Conservation (phyloP, 2,329 filamentous ascomycete genomes). For the Aureobasidium sp. region DNA sequence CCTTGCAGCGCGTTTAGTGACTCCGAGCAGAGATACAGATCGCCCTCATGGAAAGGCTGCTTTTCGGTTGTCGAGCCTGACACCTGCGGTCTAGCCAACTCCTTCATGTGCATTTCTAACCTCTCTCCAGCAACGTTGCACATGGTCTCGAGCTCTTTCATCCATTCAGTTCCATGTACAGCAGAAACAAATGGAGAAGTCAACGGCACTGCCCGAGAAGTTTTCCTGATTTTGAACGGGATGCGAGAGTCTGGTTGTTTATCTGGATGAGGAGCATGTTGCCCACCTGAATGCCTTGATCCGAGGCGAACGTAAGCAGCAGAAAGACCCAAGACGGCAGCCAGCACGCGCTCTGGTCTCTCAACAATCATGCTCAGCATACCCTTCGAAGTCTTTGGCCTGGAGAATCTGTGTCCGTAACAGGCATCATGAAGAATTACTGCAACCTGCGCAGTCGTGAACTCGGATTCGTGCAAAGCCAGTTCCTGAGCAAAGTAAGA, state of each 20-base stretch:
- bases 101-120: conserved; percentile 68
- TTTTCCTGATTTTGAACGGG: conserved; percentile 82
- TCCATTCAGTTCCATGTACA: conserved; percentile 87
- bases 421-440: conserved; percentile 89
- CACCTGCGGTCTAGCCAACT: conserved; percentile 53
- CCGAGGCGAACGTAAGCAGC: conserved; percentile 88
- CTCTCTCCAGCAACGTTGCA: conserved; percentile 74
- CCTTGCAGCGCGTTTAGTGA: conserved; percentile 85
- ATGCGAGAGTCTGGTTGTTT: conserved; percentile 51
- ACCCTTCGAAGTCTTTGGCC: conserved; percentile 67
- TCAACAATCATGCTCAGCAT: conserved; percentile 80
- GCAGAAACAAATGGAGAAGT: conserved; percentile 74
- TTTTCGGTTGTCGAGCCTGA: conserved; percentile 46
- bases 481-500: conserved; percentile 12
- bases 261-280: conserved; percentile 59
- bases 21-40: conserved; percentile 83
- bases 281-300: conserved; percentile 66
- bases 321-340: conserved; percentile 72
- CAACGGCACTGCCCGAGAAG: conserved; percentile 62
- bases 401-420: conserved; percentile 87
- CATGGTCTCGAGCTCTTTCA: conserved; percentile 82
- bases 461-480: conserved; percentile 20
- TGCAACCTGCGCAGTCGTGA: conserved; percentile 51
- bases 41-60: conserved; percentile 71
- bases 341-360: conserved; percentile 82